Evolutionary conservation across 2,329 filamentous ascomycete genomes (phyloP).

Genomic region (Chaetomium sp.): DNA sequence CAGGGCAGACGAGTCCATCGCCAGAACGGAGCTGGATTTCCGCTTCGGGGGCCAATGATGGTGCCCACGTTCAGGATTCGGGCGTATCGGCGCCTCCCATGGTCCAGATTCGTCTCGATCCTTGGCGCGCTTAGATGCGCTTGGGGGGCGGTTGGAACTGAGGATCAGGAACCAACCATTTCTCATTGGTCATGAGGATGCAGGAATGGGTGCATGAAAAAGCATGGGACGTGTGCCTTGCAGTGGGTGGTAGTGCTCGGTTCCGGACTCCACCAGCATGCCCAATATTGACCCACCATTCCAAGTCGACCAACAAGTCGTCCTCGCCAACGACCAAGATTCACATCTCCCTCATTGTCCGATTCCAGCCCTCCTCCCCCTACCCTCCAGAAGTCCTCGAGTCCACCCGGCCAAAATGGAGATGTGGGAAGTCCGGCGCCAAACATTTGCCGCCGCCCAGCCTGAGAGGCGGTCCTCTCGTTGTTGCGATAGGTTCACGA

Average conservation of each 20-base stretch:
- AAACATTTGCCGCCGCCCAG: not conserved
- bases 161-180: not conserved
- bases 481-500: not conserved
- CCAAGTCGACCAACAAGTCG: not conserved
- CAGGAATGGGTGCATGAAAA: not conserved
- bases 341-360: not conserved
- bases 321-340: not conserved
- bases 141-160: conserved; percentile 11
- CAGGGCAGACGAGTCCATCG: not conserved
- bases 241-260: not conserved
- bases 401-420: not conserved
- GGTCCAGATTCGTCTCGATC: conserved; percentile 22
- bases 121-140: conserved; percentile 13
- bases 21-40: conserved; percentile 11
- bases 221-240: conserved; percentile 15
- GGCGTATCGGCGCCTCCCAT: conserved; percentile 4
- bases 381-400: not conserved
- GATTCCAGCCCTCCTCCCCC: not conserved
- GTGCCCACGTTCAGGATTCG: conserved; percentile 3
- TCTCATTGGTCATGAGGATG: conserved; percentile 20
- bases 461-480: not conserved
- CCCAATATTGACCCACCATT: conserved; percentile 6
- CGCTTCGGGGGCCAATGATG: conserved; percentile 21
- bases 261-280: conserved; percentile 2
- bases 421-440: not conserved